phyloP scores from a whole-genome alignment of 768 basidiomycete species.

The Serendipita sp. region DNA sequence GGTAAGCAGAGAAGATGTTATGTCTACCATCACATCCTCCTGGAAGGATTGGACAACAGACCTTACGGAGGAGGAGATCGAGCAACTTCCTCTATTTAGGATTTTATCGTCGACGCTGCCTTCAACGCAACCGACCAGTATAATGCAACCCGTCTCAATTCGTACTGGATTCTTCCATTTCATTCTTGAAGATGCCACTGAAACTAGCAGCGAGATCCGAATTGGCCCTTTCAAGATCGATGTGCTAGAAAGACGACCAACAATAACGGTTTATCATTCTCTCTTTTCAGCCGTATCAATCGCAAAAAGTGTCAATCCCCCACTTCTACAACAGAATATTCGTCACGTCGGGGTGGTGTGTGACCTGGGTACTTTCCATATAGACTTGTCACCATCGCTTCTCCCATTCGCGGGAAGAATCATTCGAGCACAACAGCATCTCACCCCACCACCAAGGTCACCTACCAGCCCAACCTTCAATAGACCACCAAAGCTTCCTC shows the following conservation, averaged over 20 bases:
- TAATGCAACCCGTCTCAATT: conserved; percentile 2
- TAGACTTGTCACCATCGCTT: not conserved
- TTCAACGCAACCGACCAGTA: not conserved
- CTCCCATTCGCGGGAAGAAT: not conserved
- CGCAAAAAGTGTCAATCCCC: not conserved
- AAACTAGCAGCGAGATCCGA: not conserved
- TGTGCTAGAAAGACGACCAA: not conserved
- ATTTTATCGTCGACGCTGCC: not conserved
- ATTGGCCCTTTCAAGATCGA: not conserved
- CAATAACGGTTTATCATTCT: not conserved
- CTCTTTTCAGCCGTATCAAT: not conserved
- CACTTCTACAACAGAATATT: not conserved
- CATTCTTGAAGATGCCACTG: not conserved
- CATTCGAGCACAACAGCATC: not conserved
- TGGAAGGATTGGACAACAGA: not conserved
- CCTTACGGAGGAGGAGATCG: not conserved
- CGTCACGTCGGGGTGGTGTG: not conserved
- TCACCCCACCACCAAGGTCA: not conserved
- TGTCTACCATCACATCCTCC: not conserved
- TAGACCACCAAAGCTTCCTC: not conserved
- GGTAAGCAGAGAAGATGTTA: not conserved
- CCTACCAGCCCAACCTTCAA: not conserved
- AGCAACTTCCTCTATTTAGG: conserved; percentile 2
- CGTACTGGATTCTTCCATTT: not conserved
- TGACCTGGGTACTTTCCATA: not conserved